A percentile compares a stretch with the other conserved stretches of the same genome.
phyloP scores from a whole-genome alignment of 2,329 filamentous ascomycete species.

The Claviceps pazoutovae region DNA sequence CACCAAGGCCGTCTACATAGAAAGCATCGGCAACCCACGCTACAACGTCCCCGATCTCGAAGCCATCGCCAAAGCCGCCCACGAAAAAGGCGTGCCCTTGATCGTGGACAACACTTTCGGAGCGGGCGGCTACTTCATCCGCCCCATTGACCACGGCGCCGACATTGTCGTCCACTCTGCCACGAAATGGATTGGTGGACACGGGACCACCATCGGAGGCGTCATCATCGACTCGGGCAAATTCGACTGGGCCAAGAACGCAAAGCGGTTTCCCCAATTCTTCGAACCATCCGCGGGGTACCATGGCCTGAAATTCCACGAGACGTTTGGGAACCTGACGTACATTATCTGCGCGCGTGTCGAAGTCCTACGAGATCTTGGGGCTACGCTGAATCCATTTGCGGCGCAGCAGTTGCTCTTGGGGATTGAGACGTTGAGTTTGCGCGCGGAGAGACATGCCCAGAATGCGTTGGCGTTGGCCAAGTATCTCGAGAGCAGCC shows the following conservation, averaged over 20 bases:
- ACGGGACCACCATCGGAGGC: constrained; percentile 83
- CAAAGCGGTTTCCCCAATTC: constrained; percentile 80
- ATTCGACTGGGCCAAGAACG: constrained; percentile 85
- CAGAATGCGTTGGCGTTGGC: constrained; percentile 71
- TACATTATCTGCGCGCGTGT: constrained; percentile 80
- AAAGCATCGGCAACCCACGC: constrained; percentile 85
- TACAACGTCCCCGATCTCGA: constrained; percentile 91
- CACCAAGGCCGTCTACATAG: constrained; percentile 84
- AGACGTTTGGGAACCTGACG: constrained; percentile 71
- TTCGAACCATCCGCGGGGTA: constrained; percentile 78
- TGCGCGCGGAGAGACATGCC: constrained; percentile 77
- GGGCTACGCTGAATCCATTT: constrained; percentile 73
- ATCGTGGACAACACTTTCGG: constrained; percentile 90
- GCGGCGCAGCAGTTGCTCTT: constrained; percentile 83
- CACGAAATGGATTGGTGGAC: constrained; percentile 94
- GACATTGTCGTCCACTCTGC: constrained; percentile 92
- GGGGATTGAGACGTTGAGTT: constrained; percentile 76
- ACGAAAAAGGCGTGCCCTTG: constrained; percentile 50
- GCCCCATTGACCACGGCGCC: constrained; percentile 78
- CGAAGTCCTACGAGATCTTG: constrained; percentile 80
- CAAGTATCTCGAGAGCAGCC: constrained; percentile 67
- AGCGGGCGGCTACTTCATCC: constrained; percentile 76
- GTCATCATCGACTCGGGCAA: constrained; percentile 79
- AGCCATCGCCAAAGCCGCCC: constrained; percentile 69
- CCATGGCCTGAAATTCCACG: constrained; percentile 88